Conservation (phyloP, 108 stramenopile species). For the Skeletonema menzelii region DNA sequence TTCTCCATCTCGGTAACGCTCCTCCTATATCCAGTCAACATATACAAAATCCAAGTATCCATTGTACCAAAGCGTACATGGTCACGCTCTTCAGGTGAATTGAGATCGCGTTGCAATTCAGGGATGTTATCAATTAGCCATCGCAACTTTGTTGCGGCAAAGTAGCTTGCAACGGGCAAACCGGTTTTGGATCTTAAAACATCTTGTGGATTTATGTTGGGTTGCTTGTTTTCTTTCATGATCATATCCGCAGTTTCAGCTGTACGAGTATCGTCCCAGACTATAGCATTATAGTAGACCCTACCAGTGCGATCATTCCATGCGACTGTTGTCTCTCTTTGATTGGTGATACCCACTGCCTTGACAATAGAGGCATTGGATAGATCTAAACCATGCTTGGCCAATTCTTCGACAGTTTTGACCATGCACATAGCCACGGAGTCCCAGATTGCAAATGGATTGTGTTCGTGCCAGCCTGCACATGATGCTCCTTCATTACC, state of each 20-base stretch:
- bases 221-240: conserved; percentile 44
- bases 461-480: conserved; percentile 93
- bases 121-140: conserved; percentile 93
- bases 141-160: conserved; percentile 94
- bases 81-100: conserved; percentile 39
- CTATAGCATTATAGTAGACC: conserved; percentile 95
- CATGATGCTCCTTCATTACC: conserved; percentile 9
- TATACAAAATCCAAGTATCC: conserved; percentile 94
- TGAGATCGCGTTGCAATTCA: conserved; percentile 62
- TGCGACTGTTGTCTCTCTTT: conserved; percentile 96
- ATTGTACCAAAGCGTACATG: conserved; percentile 93
- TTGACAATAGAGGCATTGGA: conserved; percentile 24
- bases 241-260: conserved; percentile 74
- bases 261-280: conserved; percentile 97
- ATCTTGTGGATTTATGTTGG: conserved; percentile 45
- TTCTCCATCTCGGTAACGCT: conserved; percentile 61
- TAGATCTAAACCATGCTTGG: conserved; percentile 26
- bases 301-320: conserved; percentile 92
- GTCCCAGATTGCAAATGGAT: conserved; percentile 90
- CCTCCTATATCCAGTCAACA: conserved; percentile 69
- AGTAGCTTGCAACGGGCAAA: conserved; percentile 95
- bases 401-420: conserved; percentile 44
- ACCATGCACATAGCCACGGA: conserved; percentile 54
- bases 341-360: conserved; percentile 98
- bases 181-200: conserved; percentile 85